A percentile compares a stretch with the other conserved stretches of the same genome.
Evolutionary conservation across 106 monocot genomes (phyloP).

Genomic region (Alisma plantagoaquatica): DNA sequence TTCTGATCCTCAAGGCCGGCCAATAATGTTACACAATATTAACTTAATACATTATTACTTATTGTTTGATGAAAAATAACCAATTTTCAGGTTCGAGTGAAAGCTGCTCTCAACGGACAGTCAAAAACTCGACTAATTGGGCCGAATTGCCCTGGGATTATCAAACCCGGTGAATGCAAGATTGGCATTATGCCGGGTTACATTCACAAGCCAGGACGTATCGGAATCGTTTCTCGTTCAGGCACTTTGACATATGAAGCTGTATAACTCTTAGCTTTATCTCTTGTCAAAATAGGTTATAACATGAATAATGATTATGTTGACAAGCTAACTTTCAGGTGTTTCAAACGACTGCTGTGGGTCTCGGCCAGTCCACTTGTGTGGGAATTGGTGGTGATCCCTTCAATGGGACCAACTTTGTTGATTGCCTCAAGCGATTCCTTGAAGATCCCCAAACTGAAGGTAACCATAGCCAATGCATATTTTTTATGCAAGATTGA

Average conservation of each 20-base stretch:
- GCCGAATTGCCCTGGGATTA: slow-evolving; percentile 97
- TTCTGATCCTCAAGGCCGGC: no score
- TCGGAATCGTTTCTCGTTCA: slow-evolving; percentile 95
- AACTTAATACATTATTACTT: not conserved
- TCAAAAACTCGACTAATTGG: slow-evolving; percentile 94
- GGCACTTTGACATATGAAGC: slow-evolving; percentile 99
- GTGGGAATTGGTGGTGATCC: slow-evolving; percentile 99
- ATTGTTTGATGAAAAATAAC: no score
- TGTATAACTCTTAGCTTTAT: slow-evolving; percentile 32
- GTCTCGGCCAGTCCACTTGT: slow-evolving; percentile 94
- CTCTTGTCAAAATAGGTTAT: no score
- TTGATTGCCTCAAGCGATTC: slow-evolving; percentile 83
- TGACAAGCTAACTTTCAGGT: slow-evolving; percentile 36
- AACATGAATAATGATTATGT: no score
- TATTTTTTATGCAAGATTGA: no score
- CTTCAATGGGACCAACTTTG: slow-evolving; percentile 98
- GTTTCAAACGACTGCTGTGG: slow-evolving; percentile 97
- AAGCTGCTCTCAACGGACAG: slow-evolving; percentile 94
- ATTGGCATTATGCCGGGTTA: slow-evolving; percentile 99
- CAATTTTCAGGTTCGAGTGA: slow-evolving; percentile 85
- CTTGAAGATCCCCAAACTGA: slow-evolving; percentile 96
- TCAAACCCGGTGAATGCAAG: slow-evolving; percentile 98
- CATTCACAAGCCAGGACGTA: slow-evolving; percentile 95
- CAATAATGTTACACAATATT: no score
- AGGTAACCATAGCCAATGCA: no score